Percentiles rank a stretch among this genome's conserved stretches.
These are phyloP conservation scores for Trypanosoma scelopori DNA, from an alignment of 208 protist genomes.

Conservation along the genomic window DNA sequence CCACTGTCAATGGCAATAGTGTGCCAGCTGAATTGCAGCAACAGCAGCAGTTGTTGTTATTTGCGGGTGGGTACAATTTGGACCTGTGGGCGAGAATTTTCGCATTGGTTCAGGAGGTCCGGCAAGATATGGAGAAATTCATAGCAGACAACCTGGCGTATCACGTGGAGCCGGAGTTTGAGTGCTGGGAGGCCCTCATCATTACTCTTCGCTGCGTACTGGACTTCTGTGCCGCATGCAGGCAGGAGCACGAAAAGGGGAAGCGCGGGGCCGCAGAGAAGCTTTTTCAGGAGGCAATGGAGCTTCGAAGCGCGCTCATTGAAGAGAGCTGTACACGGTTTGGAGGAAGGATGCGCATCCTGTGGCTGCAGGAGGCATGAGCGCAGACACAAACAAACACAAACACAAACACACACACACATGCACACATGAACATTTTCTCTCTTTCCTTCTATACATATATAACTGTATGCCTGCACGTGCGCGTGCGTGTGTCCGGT, in stretches of 20 bases:
- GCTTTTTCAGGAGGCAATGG: conserved; percentile 60
- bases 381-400: too few species aligned
- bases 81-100: conserved; percentile 61
- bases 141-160: conserved; percentile 33
- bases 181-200: conserved; percentile 86
- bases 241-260: conserved; percentile 43
- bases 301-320: conserved; percentile 60
- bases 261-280: conserved; percentile 34
- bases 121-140: conserved; percentile 67
- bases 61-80: conserved; percentile 39
- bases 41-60: conserved; percentile 19
- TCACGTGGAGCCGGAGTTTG: conserved; percentile 72
- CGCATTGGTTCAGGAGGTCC: conserved; percentile 49
- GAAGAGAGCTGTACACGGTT: conserved; percentile 80
- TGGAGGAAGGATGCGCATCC: conserved; percentile 69
- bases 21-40: background rate
- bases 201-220: conserved; percentile 65
- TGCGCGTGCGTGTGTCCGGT: too few species aligned
- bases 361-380: conserved; percentile 86
- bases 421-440: too few species aligned
- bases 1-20: background rate
- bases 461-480: too few species aligned
- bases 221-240: conserved; percentile 69
- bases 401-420: too few species aligned
- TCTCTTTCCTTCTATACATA: too few species aligned